Conservation (phyloP, 257 asterid genomes). For the Solanum rostratum region DNA sequence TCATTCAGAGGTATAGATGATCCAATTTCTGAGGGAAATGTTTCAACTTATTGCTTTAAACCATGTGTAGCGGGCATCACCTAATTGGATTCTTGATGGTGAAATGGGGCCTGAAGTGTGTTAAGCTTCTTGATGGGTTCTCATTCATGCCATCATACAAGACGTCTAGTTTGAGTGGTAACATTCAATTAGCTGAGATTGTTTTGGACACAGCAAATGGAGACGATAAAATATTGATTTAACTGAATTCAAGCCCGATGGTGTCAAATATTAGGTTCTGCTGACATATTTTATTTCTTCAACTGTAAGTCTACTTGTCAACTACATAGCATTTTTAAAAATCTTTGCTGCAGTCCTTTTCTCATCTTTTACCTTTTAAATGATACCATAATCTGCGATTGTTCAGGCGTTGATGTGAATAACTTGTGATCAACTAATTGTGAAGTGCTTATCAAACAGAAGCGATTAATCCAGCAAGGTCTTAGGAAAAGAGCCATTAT, state of each 20-base stretch:
- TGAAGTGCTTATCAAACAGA: not conserved
- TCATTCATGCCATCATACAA: conserved; percentile 46
- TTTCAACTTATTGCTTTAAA: not conserved
- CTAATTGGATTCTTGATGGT: conserved; percentile 81
- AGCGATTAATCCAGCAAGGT: not conserved
- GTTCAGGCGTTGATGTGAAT: not conserved
- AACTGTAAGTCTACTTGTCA: not conserved
- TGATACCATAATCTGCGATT: not conserved
- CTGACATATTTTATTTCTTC: not conserved
- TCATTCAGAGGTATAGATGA: not conserved
- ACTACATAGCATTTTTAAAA: not conserved
- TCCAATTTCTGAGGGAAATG: not conserved
- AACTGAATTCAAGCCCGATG: not conserved
- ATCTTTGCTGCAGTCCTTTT: not conserved
- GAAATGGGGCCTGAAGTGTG: conserved; percentile 82
- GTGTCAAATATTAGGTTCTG: not conserved
- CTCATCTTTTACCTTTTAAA: not conserved
- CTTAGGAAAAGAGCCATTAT: not conserved
- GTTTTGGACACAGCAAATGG: conserved; percentile 22
- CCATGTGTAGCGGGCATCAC: conserved; percentile 72
- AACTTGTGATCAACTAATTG: not conserved
- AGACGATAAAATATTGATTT: not conserved
- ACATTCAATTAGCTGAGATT: conserved; percentile 86
- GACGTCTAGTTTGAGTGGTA: conserved; percentile 53
- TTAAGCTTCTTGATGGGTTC: conserved; percentile 62